These are phyloP conservation scores for Pythium apleroticum DNA, from an alignment of 352 stramenopile genomes.

Conservation along the genomic window DNA sequence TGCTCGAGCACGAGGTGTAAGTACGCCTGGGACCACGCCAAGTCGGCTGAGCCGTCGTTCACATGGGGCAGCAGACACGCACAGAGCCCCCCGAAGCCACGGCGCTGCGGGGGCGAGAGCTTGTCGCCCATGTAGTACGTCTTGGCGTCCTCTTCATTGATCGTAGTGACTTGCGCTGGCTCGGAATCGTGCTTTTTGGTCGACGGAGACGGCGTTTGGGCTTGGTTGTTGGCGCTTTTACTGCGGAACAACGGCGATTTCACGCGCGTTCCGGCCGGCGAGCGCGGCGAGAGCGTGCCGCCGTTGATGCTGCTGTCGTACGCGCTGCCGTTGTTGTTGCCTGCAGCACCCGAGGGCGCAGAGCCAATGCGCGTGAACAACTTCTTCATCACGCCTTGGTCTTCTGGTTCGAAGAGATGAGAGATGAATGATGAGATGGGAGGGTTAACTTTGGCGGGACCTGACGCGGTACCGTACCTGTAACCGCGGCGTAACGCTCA, in stretches of 20 bases:
- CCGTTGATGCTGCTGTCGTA: conserved; percentile 19
- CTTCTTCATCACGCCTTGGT: conserved; percentile 30
- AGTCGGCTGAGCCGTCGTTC: conserved; percentile 57
- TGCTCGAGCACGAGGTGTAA: conserved; percentile 60
- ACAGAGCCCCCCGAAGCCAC: conserved; percentile 61
- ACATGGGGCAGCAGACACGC: conserved; percentile 67
- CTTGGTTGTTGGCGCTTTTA: conserved; percentile 19
- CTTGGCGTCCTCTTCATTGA: conserved; percentile 24
- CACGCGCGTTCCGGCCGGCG: neutral
- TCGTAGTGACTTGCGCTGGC: neutral
- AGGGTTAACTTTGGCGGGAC: neutral
- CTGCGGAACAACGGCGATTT: conserved; percentile 15
- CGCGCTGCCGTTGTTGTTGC: neutral
- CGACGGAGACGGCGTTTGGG: neutral
- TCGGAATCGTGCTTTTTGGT: conserved; percentile 16
- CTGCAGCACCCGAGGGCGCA: conserved; percentile 5
- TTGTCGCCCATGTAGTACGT: conserved; percentile 29
- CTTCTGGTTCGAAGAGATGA: neutral
- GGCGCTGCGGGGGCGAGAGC: conserved; percentile 58
- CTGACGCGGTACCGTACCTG: neutral
- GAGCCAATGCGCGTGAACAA: conserved; percentile 29
- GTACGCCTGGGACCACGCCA: conserved; percentile 64
- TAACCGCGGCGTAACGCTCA: neutral
- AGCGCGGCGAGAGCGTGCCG: conserved; percentile 13
- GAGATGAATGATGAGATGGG: neutral